These are phyloP conservation scores for Orbilia blumenaviensis DNA, from an alignment of 2,329 filamentous ascomycete species.

Conservation along the genomic window DNA sequence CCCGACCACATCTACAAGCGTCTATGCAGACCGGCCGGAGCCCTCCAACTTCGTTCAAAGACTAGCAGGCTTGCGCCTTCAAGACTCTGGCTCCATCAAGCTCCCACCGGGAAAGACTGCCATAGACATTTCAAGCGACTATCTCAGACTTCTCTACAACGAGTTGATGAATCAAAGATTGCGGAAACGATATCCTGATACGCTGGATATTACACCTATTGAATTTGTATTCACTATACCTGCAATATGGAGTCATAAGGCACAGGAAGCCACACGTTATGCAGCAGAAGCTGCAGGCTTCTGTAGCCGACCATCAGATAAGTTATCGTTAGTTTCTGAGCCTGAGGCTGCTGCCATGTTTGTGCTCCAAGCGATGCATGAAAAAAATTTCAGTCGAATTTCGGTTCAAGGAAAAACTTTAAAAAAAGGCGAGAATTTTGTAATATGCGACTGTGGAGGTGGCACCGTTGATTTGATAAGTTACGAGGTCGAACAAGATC, in stretches of 20 bases:
- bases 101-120: constrained; percentile 34
- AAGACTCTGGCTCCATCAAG: constrained; percentile 9
- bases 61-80: neutral
- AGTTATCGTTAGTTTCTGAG: constrained; percentile 14
- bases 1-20: constrained; percentile 1
- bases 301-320: constrained; percentile 2
- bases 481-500: constrained; percentile 32
- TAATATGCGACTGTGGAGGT: constrained; percentile 54
- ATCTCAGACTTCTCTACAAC: constrained; percentile 39
- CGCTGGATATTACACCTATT: constrained; percentile 41
- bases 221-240: constrained; percentile 53
- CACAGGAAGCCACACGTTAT: constrained; percentile 19
- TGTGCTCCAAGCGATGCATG: constrained; percentile 1
- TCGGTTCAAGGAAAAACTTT: neutral
- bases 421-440: constrained; percentile 42
- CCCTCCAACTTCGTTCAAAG: neutral
- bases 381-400: neutral
- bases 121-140: constrained; percentile 35
- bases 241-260: constrained; percentile 24
- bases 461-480: constrained; percentile 53
- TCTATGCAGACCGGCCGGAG: neutral
- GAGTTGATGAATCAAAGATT: constrained; percentile 28
- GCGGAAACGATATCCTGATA: constrained; percentile 12
- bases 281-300: constrained; percentile 20
- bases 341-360: constrained; percentile 25